Base-by-base conservation (phyloP, 2,329 filamentous ascomycete genomes). In the Talaromyces sp. region DNA sequence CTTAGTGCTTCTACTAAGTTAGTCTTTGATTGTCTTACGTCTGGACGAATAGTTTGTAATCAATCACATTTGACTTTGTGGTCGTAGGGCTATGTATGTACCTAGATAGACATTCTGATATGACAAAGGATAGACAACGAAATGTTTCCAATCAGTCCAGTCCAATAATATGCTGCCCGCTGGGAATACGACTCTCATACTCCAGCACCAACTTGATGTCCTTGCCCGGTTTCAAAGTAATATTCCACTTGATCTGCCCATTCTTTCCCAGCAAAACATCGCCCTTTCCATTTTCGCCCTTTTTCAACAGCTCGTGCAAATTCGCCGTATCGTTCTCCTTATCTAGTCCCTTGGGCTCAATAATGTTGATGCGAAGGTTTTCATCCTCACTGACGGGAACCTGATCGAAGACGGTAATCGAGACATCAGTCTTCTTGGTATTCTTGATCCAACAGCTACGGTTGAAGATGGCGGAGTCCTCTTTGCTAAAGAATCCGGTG, bases 181-280 rank as follows among this genome's bases (percentile, higher is more conserved):
- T 68, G 1, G 87, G 87, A 67, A 84, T 77, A 23, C 79, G 80
- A 18, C 87, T 82, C 64, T 84, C 81, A 73, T 89, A 90, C 75
- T 87, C 85, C 64, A 90, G 70, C 25, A 75, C 75, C 65, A 90
- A 72, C 72, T 82, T 83, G 16, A 84, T 83, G 3, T 82, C 80
- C 68, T 81, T 80, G 28, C 86, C 85, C 0, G 84, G 80, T 64
- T 86, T 83, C 58, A 89, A 72, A 48, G 72, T 78, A 11, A 89
- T 80, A 59, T 83, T 80, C 85, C 86, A 89, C 60, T 73, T 72
- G 4, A 89, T 72, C 72, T 46, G 57, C 7, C 62, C 62, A 37
- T 60, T 31, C 33, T 63, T 63, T 16, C 25, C 39, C 11, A 60
- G 8, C 8, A 48, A 5, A 56, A 63, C 48, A 37, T 63, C 18